Base-by-base conservation (phyloP, 768 basidiomycete genomes). In the Pisolithus marmoratus region DNA sequence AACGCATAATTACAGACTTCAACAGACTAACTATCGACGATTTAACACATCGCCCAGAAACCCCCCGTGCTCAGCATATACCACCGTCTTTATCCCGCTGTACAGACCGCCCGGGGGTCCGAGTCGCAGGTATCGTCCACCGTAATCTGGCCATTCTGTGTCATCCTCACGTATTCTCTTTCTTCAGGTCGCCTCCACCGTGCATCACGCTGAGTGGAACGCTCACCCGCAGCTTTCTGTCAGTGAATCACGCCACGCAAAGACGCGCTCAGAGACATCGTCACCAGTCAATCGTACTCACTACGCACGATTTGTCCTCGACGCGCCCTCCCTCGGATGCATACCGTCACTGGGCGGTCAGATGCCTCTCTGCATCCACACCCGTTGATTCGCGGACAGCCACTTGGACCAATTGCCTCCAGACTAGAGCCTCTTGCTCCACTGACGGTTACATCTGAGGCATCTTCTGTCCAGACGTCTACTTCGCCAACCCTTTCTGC, bases 301-400 rank as follows among this genome's bases (percentile, higher is more conserved):
- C 19, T 51, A 65, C 52, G 78, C 72, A 52, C 79, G 73, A n/a
- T 38, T 63, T 71, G 36, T 68, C 73, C 22, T 59, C 68, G 54
- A 77, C 81, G 6, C 80, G 86, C 17, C 83, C 85, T 8, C 75
- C 83, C 9, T 87, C 86, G 5, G n/a, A 79, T 68, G 29, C 80
- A 85, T 60, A 86, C 85, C 15, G 63, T 76, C n/a, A 63, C 69
- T 37, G 70, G 69, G 43, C 60, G 59, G 53, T 63, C 69, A 3
- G 71, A 76, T 23, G 55, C 52, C 1, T 70, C 60, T 6, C 56
- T 85, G 46, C 83, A 84, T 15, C 86, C 85, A 1, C 88, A 90
- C 61, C 88, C 87, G 7, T 75, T 90, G 48, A 88, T 90, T 56
- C 83, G 87, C 50, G 86, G 85, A 8, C 76, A 83, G 55, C 87